Evolutionary conservation across 495 filamentous ascomycete species (phyloP).

Genomic region (Penicillium crystallinum): DNA sequence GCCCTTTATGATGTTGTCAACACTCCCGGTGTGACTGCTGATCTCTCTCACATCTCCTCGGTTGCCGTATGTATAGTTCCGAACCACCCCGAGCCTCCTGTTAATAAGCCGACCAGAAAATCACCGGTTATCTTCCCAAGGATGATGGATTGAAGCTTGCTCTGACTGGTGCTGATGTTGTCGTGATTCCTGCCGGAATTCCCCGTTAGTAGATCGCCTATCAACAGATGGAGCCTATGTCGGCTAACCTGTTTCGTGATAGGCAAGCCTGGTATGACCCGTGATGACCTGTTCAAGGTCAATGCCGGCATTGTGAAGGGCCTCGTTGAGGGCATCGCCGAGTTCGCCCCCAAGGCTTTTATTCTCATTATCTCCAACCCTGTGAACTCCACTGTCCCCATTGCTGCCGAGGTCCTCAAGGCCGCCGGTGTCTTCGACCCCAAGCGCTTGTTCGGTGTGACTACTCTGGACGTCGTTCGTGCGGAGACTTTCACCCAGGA

Average conservation of each 20-base stretch:
- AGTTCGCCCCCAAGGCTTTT: conserved; percentile 84
- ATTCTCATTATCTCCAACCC: conserved; percentile 97
- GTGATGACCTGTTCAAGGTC: conserved; percentile 98
- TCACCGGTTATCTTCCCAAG: conserved; percentile 81
- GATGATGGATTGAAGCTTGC: conserved; percentile 86
- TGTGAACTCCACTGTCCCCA: conserved; percentile 97
- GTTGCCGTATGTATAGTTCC: conserved; percentile 62
- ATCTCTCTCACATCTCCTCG: conserved; percentile 95
- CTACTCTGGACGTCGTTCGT: conserved; percentile 95
- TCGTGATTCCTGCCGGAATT: conserved; percentile 96
- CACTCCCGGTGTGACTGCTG: conserved; percentile 90
- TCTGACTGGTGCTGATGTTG: conserved; percentile 85
- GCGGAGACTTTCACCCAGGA: conserved; percentile 94
- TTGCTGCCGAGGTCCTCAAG: conserved; percentile 95
- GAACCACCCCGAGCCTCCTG: background rate
- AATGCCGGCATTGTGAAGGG: conserved; percentile 92
- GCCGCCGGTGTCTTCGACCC: conserved; percentile 86
- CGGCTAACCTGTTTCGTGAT: conserved; percentile 10
- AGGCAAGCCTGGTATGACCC: conserved; percentile 99
- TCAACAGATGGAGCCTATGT: background rate
- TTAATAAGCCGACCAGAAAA: conserved; percentile 59
- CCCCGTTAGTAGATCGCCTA: conserved; percentile 65
- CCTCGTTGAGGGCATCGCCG: conserved; percentile 77
- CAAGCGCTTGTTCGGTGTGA: conserved; percentile 93
- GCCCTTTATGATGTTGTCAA: conserved; percentile 98